Conservation (phyloP, 148 eudicot species). For the Bassia scoparia region DNA sequence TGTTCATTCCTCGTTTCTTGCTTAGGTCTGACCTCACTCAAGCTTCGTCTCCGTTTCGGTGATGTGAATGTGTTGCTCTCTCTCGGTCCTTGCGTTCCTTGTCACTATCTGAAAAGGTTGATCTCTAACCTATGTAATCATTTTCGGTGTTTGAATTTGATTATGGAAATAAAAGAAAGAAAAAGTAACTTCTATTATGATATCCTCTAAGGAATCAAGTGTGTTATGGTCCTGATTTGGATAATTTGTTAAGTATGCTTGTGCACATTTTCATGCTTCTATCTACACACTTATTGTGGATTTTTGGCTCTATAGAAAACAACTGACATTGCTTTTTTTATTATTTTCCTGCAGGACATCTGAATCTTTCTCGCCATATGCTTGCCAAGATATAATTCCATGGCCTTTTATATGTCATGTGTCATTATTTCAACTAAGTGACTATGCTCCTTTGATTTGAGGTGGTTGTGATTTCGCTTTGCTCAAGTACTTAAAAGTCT, state of each 20-base stretch:
- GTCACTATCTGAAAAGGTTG: too few species aligned
- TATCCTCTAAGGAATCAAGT: too few species aligned
- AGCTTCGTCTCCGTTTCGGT: too few species aligned
- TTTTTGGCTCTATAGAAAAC: not conserved
- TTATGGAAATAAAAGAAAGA: too few species aligned
- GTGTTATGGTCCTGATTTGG: too few species aligned
- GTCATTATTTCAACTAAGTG: conserved; percentile 84
- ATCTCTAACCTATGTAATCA: too few species aligned
- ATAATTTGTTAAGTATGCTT: not conserved
- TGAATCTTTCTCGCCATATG: conserved; percentile 98
- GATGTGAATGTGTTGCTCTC: too few species aligned
- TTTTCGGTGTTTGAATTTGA: too few species aligned
- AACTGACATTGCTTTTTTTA: conserved; percentile 6
- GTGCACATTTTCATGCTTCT: not conserved
- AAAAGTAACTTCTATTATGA: too few species aligned
- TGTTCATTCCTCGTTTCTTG: too few species aligned
- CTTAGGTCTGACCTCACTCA: too few species aligned
- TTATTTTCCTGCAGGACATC: conserved; percentile 77
- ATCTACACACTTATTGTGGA: not conserved
- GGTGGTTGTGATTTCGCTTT: conserved; percentile 10
- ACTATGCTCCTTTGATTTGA: conserved; percentile 11
- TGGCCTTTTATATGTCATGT: conserved; percentile 95
- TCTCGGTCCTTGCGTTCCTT: too few species aligned
- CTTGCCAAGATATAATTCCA: conserved; percentile 94
- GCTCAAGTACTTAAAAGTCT: conserved; percentile 2